Evolutionary conservation across 1,139 yeast genomes (phyloP), one percentile per base, ranked within the genome.

Genomic region (Hyphopichia wangnamkhiaoensis): DNA sequence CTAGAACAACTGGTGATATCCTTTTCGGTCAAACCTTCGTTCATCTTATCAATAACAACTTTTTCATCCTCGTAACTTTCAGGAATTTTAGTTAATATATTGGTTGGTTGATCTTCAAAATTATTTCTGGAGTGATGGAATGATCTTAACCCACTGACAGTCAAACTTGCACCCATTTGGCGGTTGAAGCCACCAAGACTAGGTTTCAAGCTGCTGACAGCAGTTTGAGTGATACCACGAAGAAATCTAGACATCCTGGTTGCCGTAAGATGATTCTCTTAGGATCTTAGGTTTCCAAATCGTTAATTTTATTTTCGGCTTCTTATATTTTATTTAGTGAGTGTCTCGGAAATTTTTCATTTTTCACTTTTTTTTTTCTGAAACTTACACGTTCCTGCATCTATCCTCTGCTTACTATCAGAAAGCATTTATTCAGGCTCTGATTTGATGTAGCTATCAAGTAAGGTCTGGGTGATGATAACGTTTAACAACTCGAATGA

Each of bases 1-100:
- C 76, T 71, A 10, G 66, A 54, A 17, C 87, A 70, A 31, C 80
- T 74, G 13, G 59, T 47, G 15, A 69, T 44, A 58, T 93, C 98
- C 30, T 62, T 68, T n/a, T 74, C 79, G 5, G 80, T 67, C 47
- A 90, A 64, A 3, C 50, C 45, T 15, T 62, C 58, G 48, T 71
- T 68, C 51, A 90, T 74, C 49, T 76, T 76, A 60, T 84, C 90
- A 43, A 85, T 71, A 37, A 80, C 60, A 30, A 72, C 82, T 58
- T 82, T 82, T 56, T 85, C 94, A 50, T 84, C 90, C 48, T 82
- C 91, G 52, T 84, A 85, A 16, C 80, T 66, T 40, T 60, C 49
- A 5, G 75, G 74, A 31, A 62, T 50, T 18, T 49, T 41, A 14
- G 41, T 37, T 9, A 35, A 6, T 21, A 29, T 33, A 25, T 29